phyloP scores from a whole-genome alignment of 352 stramenopile genomes.

The Blastocystis sp. region DNA sequence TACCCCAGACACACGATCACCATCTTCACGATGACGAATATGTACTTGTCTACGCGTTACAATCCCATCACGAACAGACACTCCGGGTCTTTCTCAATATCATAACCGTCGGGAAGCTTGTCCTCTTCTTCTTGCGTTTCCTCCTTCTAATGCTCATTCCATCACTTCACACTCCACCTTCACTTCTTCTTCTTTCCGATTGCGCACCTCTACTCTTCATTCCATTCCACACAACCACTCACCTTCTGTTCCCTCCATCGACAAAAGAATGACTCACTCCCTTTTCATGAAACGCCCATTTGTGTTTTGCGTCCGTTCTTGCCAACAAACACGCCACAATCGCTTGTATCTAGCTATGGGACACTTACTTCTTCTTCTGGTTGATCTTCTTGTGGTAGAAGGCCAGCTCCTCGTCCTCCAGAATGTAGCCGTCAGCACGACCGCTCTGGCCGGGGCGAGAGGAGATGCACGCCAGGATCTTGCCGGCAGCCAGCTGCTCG shows the following conservation, averaged over 20 bases:
- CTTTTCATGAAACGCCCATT: constrained; percentile 15
- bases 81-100: constrained; percentile 33
- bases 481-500: too few species aligned
- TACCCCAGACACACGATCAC: not conserved
- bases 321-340: constrained; percentile 4
- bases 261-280: not conserved
- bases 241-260: constrained; percentile 5
- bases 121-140: not conserved
- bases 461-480: too few species aligned
- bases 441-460: too few species aligned
- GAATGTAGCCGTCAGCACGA: too few species aligned
- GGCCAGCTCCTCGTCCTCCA: too few species aligned
- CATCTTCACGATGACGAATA: constrained; percentile 8
- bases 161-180: not conserved
- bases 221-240: not conserved
- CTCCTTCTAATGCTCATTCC: not conserved
- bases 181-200: not conserved
- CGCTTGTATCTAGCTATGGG: not conserved
- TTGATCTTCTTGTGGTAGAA: too few species aligned
- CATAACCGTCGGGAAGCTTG: not conserved
- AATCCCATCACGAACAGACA: constrained; percentile 1
- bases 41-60: constrained; percentile 2
- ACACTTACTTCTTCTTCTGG: too few species aligned
- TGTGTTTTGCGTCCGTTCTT: not conserved
- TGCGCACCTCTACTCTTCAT: not conserved